phyloP scores from a whole-genome alignment of 805 yeast species.

The Candida berthetii region DNA sequence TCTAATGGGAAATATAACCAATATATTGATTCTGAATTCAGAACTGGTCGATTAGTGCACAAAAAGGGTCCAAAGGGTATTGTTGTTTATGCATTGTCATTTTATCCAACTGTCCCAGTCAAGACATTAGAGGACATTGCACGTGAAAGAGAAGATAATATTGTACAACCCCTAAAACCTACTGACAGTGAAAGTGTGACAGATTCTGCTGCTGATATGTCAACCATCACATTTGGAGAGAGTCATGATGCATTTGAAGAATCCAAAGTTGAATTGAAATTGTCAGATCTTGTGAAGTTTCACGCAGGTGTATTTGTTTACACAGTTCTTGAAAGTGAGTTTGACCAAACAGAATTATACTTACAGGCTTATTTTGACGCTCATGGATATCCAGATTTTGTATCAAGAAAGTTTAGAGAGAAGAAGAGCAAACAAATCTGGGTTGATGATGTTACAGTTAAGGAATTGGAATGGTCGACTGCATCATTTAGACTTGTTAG shows the following conservation, averaged over 20 bases:
- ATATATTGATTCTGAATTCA: constrained; percentile 46
- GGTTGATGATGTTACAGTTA: constrained; percentile 71
- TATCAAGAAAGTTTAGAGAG: constrained; percentile 40
- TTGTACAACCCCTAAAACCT: constrained; percentile 23
- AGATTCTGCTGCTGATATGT: constrained; percentile 25
- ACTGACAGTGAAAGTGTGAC: neutral
- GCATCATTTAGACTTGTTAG: constrained; percentile 57
- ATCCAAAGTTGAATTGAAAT: constrained; percentile 42
- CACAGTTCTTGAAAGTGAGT: constrained; percentile 54
- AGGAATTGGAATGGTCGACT: constrained; percentile 72
- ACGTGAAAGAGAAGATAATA: constrained; percentile 41
- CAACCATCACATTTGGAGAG: constrained; percentile 5
- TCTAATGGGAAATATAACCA: constrained; percentile 57
- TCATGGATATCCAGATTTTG: constrained; percentile 58
- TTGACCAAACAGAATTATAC: constrained; percentile 49
- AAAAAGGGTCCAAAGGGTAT: constrained; percentile 83
- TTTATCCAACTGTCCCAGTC: constrained; percentile 82
- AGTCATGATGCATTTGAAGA: constrained; percentile 31
- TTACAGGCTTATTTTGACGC: constrained; percentile 78
- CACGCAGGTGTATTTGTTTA: constrained; percentile 74
- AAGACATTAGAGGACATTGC: constrained; percentile 65
- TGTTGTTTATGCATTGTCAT: constrained; percentile 66
- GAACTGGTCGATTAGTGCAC: constrained; percentile 58
- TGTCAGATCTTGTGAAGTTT: constrained; percentile 50
- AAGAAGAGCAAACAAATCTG: constrained; percentile 31